Percentiles rank a stretch among this genome's conserved stretches.
Conservation (phyloP, 2,329 filamentous ascomycete species). For the Hypoxylon sp. region DNA sequence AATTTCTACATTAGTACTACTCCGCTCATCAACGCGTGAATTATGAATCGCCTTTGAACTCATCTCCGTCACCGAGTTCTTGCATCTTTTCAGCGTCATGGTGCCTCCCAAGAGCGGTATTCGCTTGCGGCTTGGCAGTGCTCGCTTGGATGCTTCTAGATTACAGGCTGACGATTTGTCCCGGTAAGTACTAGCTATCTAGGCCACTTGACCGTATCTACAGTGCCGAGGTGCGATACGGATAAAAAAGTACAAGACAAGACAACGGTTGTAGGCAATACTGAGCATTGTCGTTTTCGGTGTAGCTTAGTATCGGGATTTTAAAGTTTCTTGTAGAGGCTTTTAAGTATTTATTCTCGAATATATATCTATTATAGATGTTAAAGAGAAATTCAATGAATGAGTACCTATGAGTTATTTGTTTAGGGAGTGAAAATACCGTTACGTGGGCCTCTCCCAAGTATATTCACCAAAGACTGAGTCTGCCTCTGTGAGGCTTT, state of each 20-base stretch:
- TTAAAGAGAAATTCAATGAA: too few species aligned
- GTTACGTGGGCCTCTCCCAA: too few species aligned
- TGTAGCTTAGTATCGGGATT: too few species aligned
- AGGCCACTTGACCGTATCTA: not conserved
- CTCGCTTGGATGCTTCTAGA: not conserved
- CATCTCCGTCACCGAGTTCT: not conserved
- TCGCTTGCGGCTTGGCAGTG: not conserved
- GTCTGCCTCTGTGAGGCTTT: too few species aligned
- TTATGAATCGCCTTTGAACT: not conserved
- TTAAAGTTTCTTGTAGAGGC: not conserved
- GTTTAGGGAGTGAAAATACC: too few species aligned
- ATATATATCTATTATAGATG: not conserved
- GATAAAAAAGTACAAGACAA: not conserved
- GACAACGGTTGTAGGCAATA: not conserved
- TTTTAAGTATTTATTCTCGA: too few species aligned
- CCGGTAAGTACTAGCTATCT: not conserved
- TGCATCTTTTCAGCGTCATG: not conserved
- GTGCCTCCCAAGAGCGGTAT: not conserved
- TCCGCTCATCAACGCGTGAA: not conserved
- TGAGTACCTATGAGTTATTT: too few species aligned
- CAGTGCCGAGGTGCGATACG: not conserved
- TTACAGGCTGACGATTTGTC: not conserved
- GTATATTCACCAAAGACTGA: too few species aligned
- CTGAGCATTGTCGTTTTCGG: not conserved
- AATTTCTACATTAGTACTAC: not conserved